Evolutionary conservation across 345 rosid species (phyloP), one percentile per base, ranked within the genome.

Genomic region (Cardamine chenopodiifolia): DNA sequence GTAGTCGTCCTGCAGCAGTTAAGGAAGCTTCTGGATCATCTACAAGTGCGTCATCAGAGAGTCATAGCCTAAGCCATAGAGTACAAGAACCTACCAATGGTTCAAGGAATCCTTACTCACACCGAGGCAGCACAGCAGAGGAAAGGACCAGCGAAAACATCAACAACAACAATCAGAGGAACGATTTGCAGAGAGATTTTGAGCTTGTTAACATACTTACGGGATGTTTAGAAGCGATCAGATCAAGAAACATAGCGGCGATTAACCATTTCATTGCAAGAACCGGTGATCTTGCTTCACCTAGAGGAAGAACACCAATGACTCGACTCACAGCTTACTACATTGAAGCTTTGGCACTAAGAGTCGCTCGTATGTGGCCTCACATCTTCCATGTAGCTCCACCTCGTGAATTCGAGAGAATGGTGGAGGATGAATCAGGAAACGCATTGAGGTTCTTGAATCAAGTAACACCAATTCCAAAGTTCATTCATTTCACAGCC

Each of bases 281-380:
- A 80, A 73, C 90, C 55, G 96, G 96, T 44, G 92, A 89, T 23
- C 87, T 90, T 35, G 96, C 99, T 58, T 90, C 97, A 35, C 97
- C 98, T 2, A 83, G 84, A 77, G 90, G 91, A 55, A 74, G 70
- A 68, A 81, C 83, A 56, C 77, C 97, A 12, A 73, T 90, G 37
- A 88, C 92, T 77, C 85, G 99, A 8, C 83, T 95, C 48, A 70
- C 78, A 18, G 84, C 96, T 58, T 92, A 92, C 85, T 92, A 88
- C 47, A 88, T 90, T 1, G 99, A 95, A 80, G 99, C 96, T 7
- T 77, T 95, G 59, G 87, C 97, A 10, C 82, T 95, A 7, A 76
- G 99, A 69, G 91, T 87, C 0, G 71, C 92, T 2, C 86, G 97
- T 83, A 82, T 92, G 73, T 95, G 96, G 97, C 98, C 99, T 72